Conservation (phyloP, 192 early-diverging fungal species). For the Spizellomyces sp. region DNA sequence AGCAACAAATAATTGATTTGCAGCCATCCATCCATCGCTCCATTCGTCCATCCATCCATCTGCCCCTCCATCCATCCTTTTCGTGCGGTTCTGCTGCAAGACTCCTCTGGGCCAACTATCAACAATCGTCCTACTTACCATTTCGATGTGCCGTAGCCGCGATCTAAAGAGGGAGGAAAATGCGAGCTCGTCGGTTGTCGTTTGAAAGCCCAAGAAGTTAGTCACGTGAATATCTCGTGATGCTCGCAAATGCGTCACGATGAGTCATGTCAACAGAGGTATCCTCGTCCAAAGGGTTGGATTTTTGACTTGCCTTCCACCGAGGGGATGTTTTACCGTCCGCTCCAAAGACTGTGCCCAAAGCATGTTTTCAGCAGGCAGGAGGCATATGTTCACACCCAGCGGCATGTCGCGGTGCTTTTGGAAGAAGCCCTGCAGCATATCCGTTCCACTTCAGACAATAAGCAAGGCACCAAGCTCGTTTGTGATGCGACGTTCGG, state of each 20-base stretch:
- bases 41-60: constrained; percentile 11
- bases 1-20: no score
- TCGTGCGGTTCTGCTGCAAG: neutral
- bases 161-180: neutral
- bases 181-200: neutral
- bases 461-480: constrained; percentile 11
- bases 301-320: no score
- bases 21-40: constrained; percentile 16
- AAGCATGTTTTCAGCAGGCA: neutral
- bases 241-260: no score
- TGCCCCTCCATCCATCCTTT: constrained; percentile 17
- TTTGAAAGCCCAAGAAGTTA: neutral
- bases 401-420: constrained; percentile 21
- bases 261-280: no score
- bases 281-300: no score
- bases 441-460: neutral
- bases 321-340: no score
- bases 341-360: no score
- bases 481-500: constrained; percentile 78
- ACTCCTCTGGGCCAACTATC: neutral
- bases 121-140: neutral
- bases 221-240: no score
- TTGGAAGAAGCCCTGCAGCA: constrained; percentile 7
- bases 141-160: constrained; percentile 10
- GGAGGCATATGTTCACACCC: neutral